Evolutionary conservation across 2,329 filamentous ascomycete species (phyloP).

Genomic region (Ophiocordyceps sinensis): DNA sequence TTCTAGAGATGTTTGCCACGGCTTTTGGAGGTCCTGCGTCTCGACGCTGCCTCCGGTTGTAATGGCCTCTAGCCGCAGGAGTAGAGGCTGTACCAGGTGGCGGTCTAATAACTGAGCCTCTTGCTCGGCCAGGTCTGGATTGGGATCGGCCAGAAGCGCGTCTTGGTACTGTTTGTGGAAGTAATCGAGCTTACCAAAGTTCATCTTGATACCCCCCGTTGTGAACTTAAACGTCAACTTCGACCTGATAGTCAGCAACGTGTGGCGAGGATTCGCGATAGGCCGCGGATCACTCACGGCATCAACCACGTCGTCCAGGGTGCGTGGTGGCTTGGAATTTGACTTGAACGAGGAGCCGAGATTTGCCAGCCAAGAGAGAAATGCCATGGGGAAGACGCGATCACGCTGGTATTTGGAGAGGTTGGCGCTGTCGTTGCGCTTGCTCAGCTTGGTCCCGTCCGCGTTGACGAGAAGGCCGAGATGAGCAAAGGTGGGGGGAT

Average conservation of each 20-base stretch:
- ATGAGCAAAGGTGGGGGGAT: constrained; percentile 62
- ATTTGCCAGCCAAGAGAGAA: constrained; percentile 72
- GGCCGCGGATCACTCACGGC: constrained; percentile 33
- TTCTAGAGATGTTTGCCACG: constrained; percentile 11
- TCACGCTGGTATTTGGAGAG: constrained; percentile 34
- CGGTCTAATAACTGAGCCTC: constrained; percentile 11
- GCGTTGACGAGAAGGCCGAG: constrained; percentile 59
- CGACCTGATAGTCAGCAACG: constrained; percentile 9
- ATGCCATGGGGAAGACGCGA: constrained; percentile 31
- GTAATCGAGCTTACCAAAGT: constrained; percentile 64
- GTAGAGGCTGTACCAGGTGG: constrained; percentile 9
- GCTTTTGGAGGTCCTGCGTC: constrained; percentile 1
- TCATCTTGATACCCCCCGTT: constrained; percentile 74
- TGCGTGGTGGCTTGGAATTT: constrained; percentile 18
- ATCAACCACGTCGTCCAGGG: constrained; percentile 53
- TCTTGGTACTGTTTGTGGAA: constrained; percentile 55
- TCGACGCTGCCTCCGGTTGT: constrained; percentile 5
- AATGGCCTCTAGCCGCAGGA: constrained; percentile 9
- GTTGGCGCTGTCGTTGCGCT: constrained; percentile 48
- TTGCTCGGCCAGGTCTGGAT: constrained; percentile 8
- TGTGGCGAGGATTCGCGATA: not conserved
- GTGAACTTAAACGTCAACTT: constrained; percentile 81
- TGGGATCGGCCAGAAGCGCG: constrained; percentile 14
- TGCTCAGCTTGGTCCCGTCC: constrained; percentile 68
- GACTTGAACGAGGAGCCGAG: constrained; percentile 29